Percentiles rank a stretch among this genome's conserved stretches.
phyloP scores from a whole-genome alignment of 75 land plant species.

The Picea glauca region DNA sequence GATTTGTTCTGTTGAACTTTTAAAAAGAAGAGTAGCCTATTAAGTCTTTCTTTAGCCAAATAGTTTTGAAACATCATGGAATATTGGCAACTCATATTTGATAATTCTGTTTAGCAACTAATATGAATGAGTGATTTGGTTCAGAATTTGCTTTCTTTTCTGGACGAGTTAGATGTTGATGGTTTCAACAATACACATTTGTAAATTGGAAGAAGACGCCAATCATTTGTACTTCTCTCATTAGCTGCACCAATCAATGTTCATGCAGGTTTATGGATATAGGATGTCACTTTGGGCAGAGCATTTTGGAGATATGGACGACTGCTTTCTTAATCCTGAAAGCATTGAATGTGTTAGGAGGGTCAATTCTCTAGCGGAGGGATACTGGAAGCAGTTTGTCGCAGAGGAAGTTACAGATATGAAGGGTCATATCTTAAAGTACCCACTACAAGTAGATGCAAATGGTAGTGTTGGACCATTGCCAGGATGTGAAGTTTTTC shows the following conservation, averaged over 20 bases:
- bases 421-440: conserved; percentile 72
- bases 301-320: conserved; percentile 58
- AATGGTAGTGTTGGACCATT: conserved; percentile 57
- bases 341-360: conserved; percentile 48
- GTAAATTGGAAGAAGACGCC: neutral
- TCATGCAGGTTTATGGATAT: conserved; percentile 75
- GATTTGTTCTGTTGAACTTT: too few species aligned
- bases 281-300: conserved; percentile 86
- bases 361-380: conserved; percentile 52
- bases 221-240: neutral
- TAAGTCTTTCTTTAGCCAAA: too few species aligned
- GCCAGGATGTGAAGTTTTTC: conserved; percentile 57
- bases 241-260: neutral
- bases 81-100: too few species aligned
- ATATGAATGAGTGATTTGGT: too few species aligned
- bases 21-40: too few species aligned
- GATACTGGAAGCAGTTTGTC: conserved; percentile 50
- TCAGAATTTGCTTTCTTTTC: too few species aligned
- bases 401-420: conserved; percentile 41
- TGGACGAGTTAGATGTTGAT: neutral
- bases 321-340: conserved; percentile 46
- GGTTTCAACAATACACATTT: neutral
- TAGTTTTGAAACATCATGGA: too few species aligned
- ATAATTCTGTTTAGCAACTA: too few species aligned
- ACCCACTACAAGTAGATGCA: conserved; percentile 54